phyloP scores from a whole-genome alignment of 164 flowering plant genomes.

The Annona cherimola region DNA sequence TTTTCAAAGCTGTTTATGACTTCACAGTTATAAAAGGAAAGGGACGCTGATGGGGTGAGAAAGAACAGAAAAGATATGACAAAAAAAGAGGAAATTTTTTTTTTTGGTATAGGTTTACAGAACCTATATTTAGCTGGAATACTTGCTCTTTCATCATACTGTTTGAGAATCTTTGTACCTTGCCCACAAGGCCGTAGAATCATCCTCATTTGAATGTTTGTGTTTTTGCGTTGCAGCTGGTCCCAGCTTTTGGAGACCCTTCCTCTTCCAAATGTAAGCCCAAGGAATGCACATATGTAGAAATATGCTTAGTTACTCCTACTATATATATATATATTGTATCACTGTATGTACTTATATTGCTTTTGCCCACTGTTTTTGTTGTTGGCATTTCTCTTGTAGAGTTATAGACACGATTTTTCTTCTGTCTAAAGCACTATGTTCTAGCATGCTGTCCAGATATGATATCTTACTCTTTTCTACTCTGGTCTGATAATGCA shows the following conservation, averaged over 20 bases:
- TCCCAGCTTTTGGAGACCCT: slow-evolving; percentile 66
- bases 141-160: not conserved
- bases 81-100: too few species aligned
- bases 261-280: slow-evolving; percentile 72
- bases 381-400: not conserved
- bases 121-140: not conserved
- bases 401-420: not conserved
- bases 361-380: not conserved
- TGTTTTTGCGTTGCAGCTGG: slow-evolving; percentile 50
- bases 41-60: too few species aligned
- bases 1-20: not conserved
- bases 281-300: slow-evolving; percentile 1
- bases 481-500: slow-evolving; percentile 19
- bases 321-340: not conserved
- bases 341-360: not conserved
- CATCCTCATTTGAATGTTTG: not conserved
- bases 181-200: not conserved
- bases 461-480: not conserved
- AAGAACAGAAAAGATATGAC: too few species aligned
- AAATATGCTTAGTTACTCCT: not conserved
- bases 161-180: not conserved
- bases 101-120: too few species aligned
- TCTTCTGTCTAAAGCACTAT: not conserved
- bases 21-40: not conserved
- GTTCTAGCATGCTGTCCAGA: not conserved